These are phyloP conservation scores for Nannochloropsis limnetica DNA, from an alignment of 352 stramenopile genomes.

Conservation along the genomic window DNA sequence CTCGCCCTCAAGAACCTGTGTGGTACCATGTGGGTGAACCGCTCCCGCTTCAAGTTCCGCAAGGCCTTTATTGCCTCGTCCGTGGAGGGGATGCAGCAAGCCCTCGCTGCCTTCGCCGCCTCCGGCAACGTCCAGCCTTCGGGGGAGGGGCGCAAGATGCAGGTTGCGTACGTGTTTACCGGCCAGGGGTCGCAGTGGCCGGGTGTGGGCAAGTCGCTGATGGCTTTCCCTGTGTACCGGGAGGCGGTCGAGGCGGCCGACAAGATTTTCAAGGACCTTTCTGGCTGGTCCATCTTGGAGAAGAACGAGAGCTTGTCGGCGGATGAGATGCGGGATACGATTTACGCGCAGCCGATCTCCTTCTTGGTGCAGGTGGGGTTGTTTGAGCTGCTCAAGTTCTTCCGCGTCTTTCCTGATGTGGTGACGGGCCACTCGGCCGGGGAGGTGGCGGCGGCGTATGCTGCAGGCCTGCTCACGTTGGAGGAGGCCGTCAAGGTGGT, in stretches of 20 bases:
- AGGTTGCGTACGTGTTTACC: slow-evolving; percentile 50
- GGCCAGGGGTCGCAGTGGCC: slow-evolving; percentile 50
- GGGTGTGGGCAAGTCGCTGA: slow-evolving; percentile 45
- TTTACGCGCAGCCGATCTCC: slow-evolving; percentile 47
- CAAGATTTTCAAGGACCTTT: slow-evolving; percentile 28
- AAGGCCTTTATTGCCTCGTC: slow-evolving; percentile 31
- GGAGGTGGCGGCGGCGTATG: slow-evolving; percentile 45
- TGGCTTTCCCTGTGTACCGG: slow-evolving; percentile 17
- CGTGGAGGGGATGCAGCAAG: slow-evolving; percentile 9
- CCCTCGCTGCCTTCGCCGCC: neutral
- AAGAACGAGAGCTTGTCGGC: neutral
- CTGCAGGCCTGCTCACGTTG: slow-evolving; percentile 43
- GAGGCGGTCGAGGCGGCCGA: neutral
- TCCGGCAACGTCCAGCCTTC: slow-evolving; percentile 10
- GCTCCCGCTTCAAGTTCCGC: slow-evolving; percentile 29
- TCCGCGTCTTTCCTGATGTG: slow-evolving; percentile 41
- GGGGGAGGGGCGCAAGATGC: slow-evolving; percentile 16
- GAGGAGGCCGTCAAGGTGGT: slow-evolving; percentile 36
- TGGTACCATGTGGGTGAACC: slow-evolving; percentile 26
- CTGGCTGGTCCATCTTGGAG: slow-evolving; percentile 1
- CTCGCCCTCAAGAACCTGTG: neutral
- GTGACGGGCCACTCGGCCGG: slow-evolving; percentile 48
- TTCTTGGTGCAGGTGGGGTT: slow-evolving; percentile 48
- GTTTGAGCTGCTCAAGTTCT: slow-evolving; percentile 35
- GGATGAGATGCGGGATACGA: slow-evolving; percentile 44